Conservation (phyloP, 2,329 filamentous ascomycete genomes). For the Beauveria caledonica region DNA sequence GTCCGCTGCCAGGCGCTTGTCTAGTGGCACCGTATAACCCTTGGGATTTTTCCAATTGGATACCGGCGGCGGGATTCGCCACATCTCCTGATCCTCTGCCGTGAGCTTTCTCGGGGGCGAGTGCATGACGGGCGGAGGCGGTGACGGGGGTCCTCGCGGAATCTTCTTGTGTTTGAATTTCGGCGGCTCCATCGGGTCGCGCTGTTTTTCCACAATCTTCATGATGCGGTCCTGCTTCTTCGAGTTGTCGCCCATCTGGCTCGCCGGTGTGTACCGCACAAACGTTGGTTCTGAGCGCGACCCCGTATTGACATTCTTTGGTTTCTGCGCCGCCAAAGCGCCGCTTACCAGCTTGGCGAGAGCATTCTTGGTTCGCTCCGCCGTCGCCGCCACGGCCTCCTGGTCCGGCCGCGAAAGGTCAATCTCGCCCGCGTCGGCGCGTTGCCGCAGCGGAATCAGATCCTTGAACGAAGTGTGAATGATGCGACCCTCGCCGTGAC, state of each 20-base stretch:
- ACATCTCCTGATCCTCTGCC: conserved; percentile 92
- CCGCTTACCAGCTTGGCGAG: conserved; percentile 74
- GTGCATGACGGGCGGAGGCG: conserved; percentile 89
- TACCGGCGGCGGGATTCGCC: conserved; percentile 80
- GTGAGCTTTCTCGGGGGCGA: conserved; percentile 92
- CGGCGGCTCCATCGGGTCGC: conserved; percentile 92
- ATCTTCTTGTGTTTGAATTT: conserved; percentile 99
- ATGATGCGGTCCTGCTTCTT: conserved; percentile 93
- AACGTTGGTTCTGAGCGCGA: conserved; percentile 79
- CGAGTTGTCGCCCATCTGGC: conserved; percentile 85
- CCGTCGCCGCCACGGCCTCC: conserved; percentile 75
- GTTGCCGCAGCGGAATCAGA: conserved; percentile 85
- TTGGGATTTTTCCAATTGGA: conserved; percentile 99
- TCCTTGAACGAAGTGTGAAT: conserved; percentile 97
- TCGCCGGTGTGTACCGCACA: conserved; percentile 89
- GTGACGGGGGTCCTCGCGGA: conserved; percentile 81
- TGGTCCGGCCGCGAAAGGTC: conserved; percentile 76
- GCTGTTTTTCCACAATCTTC: conserved; percentile 93
- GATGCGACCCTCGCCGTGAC: conserved; percentile 74
- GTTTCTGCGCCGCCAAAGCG: conserved; percentile 85
- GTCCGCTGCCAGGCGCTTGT: conserved; percentile 91
- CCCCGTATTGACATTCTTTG: conserved; percentile 86
- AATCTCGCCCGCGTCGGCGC: conserved; percentile 86
- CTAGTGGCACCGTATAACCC: conserved; percentile 90
- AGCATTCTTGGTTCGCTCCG: conserved; percentile 82